Evolutionary conservation across 176 grass and related monocot species (phyloP), one percentile per base, ranked within the genome.

Genomic region (Leersia perrieri): DNA sequence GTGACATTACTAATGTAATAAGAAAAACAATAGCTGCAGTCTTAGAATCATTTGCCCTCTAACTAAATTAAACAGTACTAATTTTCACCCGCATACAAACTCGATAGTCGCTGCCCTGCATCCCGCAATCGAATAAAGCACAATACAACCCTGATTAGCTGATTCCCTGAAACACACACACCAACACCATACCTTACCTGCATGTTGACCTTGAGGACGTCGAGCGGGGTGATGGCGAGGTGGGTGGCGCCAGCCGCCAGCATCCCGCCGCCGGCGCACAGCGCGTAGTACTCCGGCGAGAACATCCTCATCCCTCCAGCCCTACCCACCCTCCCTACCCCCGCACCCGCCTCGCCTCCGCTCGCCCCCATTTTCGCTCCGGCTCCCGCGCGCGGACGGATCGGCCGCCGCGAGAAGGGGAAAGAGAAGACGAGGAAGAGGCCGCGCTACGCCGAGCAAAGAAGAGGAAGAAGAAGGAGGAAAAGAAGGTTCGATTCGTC

Each of bases 191-290:
- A 55, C 6, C 72, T 55, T 62, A 93, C 96, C 90, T 98, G 92
- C 96, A 98, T 98, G 83, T 98, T 95, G 74, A 98, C 92, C 88
- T 98, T 95, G 73, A 98, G 82, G 36, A 98, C 96, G 79, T 98
- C 95, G 68, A 98, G 84, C 22, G 95, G 95, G 13, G 92, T 98
- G 85, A 93, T 95, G 77, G 90, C 92, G 79, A 98, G 90, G 82
- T 98, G 95, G 18, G 92, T 95, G 49, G 95, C 74, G 82, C 92
- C 95, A 22, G 95, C 92, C 28, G 92, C 90, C 35, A 95, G 84
- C 96, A 95, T 95, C 66, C 96, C 96, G n/a, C 96, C 92, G 75
- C 80, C 90, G 42, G 88, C 73, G 83, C 90, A 98, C 4, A 98
- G 84, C 7, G 90, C 92, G 83, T 98, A 98, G 85, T 98, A 93